Evolutionary conservation across 768 basidiomycete species (phyloP).

Genomic region (Psilocybe sp.): DNA sequence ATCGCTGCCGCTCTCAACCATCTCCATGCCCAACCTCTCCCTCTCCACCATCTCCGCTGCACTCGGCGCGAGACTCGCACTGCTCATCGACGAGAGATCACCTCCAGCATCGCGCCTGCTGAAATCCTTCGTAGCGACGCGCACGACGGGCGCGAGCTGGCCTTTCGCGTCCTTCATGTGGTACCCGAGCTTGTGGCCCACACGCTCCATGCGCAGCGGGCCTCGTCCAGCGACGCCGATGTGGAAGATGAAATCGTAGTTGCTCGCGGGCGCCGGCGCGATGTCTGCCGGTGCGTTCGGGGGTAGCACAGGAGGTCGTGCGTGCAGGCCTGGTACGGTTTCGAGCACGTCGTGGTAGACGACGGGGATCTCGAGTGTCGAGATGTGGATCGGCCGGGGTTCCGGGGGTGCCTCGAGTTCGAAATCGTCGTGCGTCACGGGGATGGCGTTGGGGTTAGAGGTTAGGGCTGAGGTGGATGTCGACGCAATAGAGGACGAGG

Average conservation of each 20-base stretch:
- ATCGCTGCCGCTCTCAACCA: constrained; percentile 32
- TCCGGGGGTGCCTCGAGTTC: constrained; percentile 11
- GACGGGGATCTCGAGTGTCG: constrained; percentile 55
- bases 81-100: constrained; percentile 1
- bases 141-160: constrained; percentile 50
- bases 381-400: constrained; percentile 56
- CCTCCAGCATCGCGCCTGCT: constrained; percentile 27
- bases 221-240: constrained; percentile 68
- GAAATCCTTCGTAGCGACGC: constrained; percentile 38
- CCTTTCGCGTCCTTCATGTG: constrained; percentile 64
- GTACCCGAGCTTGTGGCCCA: constrained; percentile 68
- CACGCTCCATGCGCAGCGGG: constrained; percentile 57
- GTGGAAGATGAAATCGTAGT: constrained; percentile 71
- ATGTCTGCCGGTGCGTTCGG: constrained; percentile 28
- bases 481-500: constrained; percentile 9
- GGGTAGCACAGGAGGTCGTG: constrained; percentile 53
- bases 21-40: constrained; percentile 36
- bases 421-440: not conserved
- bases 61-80: constrained; percentile 7
- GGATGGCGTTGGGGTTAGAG: too few species aligned
- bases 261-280: constrained; percentile 40
- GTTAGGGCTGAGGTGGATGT: constrained; percentile 6
- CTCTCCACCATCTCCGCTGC: constrained; percentile 36
- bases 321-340: constrained; percentile 56
- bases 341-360: constrained; percentile 55